A percentile compares a stretch with the other conserved stretches of the same genome.
Conservation (phyloP, 768 basidiomycete genomes). For the Agrocybe praecox region DNA sequence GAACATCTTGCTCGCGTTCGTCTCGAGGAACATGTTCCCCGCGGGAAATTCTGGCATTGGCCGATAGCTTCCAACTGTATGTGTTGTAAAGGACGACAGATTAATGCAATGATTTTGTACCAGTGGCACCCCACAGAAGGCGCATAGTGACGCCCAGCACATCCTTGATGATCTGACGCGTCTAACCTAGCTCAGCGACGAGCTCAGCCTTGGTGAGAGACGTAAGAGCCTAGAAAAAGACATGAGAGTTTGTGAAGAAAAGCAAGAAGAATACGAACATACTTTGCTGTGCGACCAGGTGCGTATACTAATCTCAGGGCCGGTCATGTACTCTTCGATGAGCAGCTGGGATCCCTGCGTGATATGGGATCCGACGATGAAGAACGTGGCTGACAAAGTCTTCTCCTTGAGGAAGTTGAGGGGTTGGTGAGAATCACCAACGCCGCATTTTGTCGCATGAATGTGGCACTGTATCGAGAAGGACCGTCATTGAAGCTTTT, state of each 20-base stretch:
- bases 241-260: not conserved
- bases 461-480: conserved; percentile 69
- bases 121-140: conserved; percentile 82
- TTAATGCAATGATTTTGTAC: conserved; percentile 33
- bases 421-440: not conserved
- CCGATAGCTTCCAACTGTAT: conserved; percentile 76
- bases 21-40: conserved; percentile 15
- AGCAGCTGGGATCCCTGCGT: conserved; percentile 77
- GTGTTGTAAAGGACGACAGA: not conserved
- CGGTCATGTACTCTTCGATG: conserved; percentile 76
- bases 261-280: conserved; percentile 9
- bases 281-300: conserved; percentile 85
- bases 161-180: conserved; percentile 78
- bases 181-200: conserved; percentile 94
- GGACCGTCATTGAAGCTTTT: conserved; percentile 84
- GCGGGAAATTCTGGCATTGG: conserved; percentile 67
- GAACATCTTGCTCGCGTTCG: not conserved
- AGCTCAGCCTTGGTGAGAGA: conserved; percentile 77
- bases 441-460: not conserved
- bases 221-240: conserved; percentile 59
- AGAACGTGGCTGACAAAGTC: conserved; percentile 81
- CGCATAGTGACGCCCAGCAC: conserved; percentile 80
- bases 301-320: conserved; percentile 82
- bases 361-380: conserved; percentile 84
- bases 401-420: conserved; percentile 70